Percentiles rank a stretch among this genome's conserved stretches.
These are phyloP conservation scores for Eucalyptus cladocalyx DNA, from an alignment of 345 rosid species.

Conservation along the genomic window DNA sequence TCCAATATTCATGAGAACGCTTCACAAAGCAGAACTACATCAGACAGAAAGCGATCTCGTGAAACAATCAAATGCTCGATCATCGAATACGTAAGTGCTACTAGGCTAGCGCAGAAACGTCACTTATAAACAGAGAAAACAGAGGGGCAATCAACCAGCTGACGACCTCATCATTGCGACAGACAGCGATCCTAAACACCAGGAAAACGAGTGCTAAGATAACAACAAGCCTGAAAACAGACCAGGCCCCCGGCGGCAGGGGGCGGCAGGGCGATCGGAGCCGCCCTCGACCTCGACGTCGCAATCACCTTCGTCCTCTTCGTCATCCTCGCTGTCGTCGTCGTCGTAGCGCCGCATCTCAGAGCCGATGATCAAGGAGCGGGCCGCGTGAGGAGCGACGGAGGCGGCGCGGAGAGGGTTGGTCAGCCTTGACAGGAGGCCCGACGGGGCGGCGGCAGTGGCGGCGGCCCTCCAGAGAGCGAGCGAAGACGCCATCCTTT, in stretches of 20 bases:
- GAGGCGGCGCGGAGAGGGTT: background rate
- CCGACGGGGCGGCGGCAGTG: background rate
- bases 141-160: background rate
- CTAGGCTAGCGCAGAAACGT: background rate
- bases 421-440: background rate
- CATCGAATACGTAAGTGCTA: background rate
- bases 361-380: constrained; percentile 23
- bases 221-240: constrained; percentile 8
- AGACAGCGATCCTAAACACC: background rate
- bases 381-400: constrained; percentile 2
- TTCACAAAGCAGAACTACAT: background rate
- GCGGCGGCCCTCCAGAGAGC: constrained; percentile 11
- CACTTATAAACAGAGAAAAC: background rate
- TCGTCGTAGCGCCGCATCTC: background rate
- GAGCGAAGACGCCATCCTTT: constrained; percentile 25
- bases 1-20: background rate
- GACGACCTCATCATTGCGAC: background rate
- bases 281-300: background rate
- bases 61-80: background rate
- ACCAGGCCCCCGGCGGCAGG: background rate
- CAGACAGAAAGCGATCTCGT: background rate
- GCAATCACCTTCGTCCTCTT: no score
- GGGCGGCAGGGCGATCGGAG: background rate
- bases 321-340: background rate
- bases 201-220: background rate